These are phyloP conservation scores for Macrotyloma uniflorum DNA, from an alignment of 306 rosid genomes.

Conservation along the genomic window DNA sequence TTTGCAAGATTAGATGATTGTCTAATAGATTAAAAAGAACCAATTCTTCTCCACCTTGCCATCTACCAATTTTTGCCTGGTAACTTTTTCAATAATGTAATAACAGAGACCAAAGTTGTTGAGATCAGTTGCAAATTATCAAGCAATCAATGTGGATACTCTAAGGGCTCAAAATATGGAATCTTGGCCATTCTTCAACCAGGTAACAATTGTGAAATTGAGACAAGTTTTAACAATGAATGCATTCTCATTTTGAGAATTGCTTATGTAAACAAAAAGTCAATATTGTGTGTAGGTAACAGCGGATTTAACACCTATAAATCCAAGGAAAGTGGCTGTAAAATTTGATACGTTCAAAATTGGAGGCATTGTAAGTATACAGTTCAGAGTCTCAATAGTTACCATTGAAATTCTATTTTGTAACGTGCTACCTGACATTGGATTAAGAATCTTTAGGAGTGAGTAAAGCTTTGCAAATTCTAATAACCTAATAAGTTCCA, in stretches of 20 bases:
- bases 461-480: background rate
- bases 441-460: slow-evolving; percentile 25
- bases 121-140: slow-evolving; percentile 78
- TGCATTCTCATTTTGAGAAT: slow-evolving; percentile 18
- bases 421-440: background rate
- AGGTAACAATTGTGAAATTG: slow-evolving; percentile 55
- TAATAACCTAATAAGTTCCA: slow-evolving; percentile 22
- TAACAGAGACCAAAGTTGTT: slow-evolving; percentile 80
- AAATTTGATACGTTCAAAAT: slow-evolving; percentile 85
- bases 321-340: slow-evolving; percentile 86
- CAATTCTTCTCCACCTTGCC: background rate
- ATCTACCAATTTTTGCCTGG: slow-evolving; percentile 4
- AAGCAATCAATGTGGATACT: slow-evolving; percentile 80
- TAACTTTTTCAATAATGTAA: slow-evolving; percentile 32
- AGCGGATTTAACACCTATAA: slow-evolving; percentile 84
- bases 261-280: background rate
- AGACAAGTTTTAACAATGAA: background rate
- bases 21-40: too few species aligned
- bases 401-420: slow-evolving; percentile 20
- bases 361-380: slow-evolving; percentile 74
- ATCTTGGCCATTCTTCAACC: slow-evolving; percentile 91
- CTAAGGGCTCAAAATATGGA: slow-evolving; percentile 97
- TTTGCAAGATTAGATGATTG: background rate
- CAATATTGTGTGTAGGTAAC: slow-evolving; percentile 70
- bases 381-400: slow-evolving; percentile 11